Evolutionary conservation across 2,329 filamentous ascomycete genomes (phyloP).

Genomic region (Drechslera avenae): DNA sequence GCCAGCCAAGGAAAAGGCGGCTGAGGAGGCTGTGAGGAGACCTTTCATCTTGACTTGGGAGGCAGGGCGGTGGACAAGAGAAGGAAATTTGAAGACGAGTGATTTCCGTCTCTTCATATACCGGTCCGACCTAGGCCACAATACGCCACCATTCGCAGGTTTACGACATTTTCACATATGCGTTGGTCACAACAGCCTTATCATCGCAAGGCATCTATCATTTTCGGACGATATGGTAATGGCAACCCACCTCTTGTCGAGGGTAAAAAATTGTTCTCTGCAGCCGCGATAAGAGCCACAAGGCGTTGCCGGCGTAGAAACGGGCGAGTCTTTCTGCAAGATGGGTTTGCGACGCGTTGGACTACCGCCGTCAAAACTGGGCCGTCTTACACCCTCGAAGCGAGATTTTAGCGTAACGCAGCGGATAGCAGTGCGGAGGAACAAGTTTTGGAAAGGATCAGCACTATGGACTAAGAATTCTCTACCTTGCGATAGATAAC

Average conservation of each 20-base stretch:
- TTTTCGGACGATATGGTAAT: neutral
- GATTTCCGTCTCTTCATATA: slow-evolving; percentile 23
- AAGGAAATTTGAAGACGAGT: neutral
- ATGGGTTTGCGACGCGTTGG: slow-evolving; percentile 15
- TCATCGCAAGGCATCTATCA: slow-evolving; percentile 11
- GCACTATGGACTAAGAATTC: slow-evolving; percentile 1
- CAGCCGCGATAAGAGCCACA: slow-evolving; percentile 25
- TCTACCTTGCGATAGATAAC: slow-evolving; percentile 10
- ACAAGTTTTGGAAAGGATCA: slow-evolving; percentile 9
- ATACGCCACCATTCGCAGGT: neutral
- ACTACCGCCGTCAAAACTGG: slow-evolving; percentile 6
- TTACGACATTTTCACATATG: slow-evolving; percentile 10
- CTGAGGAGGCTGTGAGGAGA: slow-evolving; percentile 33
- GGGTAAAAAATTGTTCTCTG: slow-evolving; percentile 7
- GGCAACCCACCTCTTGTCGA: slow-evolving; percentile 3
- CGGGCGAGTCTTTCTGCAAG: slow-evolving; percentile 2
- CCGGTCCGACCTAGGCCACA: neutral
- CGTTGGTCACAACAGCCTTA: slow-evolving; percentile 28
- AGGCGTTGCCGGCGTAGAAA: slow-evolving; percentile 1
- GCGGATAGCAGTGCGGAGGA: slow-evolving; percentile 28
- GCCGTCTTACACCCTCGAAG: slow-evolving; percentile 4
- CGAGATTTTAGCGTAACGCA: slow-evolving; percentile 27
- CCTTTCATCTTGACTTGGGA: slow-evolving; percentile 31
- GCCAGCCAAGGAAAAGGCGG: slow-evolving; percentile 34
- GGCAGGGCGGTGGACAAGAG: slow-evolving; percentile 1